phyloP scores from a whole-genome alignment of 2,329 filamentous ascomycete genomes.

The Calonectria hawksworthii region DNA sequence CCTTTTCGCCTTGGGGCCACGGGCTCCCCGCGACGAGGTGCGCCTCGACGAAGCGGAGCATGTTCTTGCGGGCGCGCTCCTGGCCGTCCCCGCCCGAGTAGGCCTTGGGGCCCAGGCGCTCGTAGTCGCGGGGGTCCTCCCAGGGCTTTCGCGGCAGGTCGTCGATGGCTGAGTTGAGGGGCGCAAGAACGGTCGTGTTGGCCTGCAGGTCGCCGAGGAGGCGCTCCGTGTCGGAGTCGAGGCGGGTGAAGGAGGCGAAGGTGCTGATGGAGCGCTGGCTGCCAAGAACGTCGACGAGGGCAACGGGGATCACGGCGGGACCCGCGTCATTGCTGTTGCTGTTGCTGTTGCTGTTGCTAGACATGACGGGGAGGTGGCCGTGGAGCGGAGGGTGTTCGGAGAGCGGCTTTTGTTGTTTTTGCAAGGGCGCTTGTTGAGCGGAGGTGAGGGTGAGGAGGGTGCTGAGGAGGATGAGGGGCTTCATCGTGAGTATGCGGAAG shows the following conservation, averaged over 20 bases:
- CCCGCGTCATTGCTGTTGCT: conserved; percentile 28
- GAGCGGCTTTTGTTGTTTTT: background rate
- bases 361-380: conserved; percentile 47
- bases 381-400: conserved; percentile 30
- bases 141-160: conserved; percentile 87
- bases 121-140: conserved; percentile 83
- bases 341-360: conserved; percentile 23
- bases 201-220: conserved; percentile 76
- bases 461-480: conserved; percentile 36
- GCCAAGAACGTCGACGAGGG: conserved; percentile 88
- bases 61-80: conserved; percentile 81
- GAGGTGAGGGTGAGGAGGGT: conserved; percentile 32
- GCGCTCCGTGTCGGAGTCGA: conserved; percentile 76
- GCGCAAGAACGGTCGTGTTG: conserved; percentile 90
- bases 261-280: conserved; percentile 84
- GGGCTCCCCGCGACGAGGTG: conserved; percentile 84
- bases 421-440: conserved; percentile 21
- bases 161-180: conserved; percentile 86
- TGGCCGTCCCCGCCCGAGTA: conserved; percentile 83
- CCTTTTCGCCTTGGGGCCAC: conserved; percentile 78
- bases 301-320: conserved; percentile 63
- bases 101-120: conserved; percentile 73
- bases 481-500: conserved; percentile 33
- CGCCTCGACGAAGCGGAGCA: conserved; percentile 85
- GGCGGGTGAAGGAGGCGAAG: conserved; percentile 85